Evolutionary conservation across 2,329 filamentous ascomycete species (phyloP).

Genomic region (Penicillium sp.): DNA sequence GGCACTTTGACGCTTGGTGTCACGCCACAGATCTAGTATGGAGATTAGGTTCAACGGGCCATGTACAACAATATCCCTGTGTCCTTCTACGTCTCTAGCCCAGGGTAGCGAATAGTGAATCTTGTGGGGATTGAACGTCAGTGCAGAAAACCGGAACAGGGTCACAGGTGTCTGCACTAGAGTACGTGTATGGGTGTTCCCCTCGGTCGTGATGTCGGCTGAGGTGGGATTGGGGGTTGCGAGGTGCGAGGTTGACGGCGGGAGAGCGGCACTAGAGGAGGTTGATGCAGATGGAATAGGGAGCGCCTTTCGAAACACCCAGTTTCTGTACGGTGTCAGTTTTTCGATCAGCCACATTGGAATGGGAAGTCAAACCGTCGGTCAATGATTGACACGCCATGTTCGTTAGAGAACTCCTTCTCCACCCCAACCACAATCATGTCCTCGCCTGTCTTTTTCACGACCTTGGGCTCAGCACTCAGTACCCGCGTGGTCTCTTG

Average conservation of each 20-base stretch:
- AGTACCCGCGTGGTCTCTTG: slow-evolving; percentile 59
- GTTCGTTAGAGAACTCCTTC: slow-evolving; percentile 58
- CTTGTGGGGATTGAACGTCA: slow-evolving; percentile 49
- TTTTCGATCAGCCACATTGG: background rate
- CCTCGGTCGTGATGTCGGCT: slow-evolving; percentile 22
- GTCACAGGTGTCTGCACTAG: slow-evolving; percentile 41
- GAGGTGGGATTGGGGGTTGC: slow-evolving; percentile 16
- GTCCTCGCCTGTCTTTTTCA: slow-evolving; percentile 55
- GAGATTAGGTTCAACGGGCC: slow-evolving; percentile 47
- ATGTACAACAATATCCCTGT: slow-evolving; percentile 46
- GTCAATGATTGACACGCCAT: slow-evolving; percentile 57
- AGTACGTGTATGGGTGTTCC: slow-evolving; percentile 32
- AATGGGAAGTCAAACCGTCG: slow-evolving; percentile 41
- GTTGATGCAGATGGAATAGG: slow-evolving; percentile 16
- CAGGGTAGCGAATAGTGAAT: slow-evolving; percentile 48
- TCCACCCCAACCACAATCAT: slow-evolving; percentile 68
- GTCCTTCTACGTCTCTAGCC: slow-evolving; percentile 46
- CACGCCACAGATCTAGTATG: slow-evolving; percentile 48
- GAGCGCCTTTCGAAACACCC: slow-evolving; percentile 47
- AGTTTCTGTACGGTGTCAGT: slow-evolving; percentile 35
- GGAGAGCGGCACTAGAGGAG: slow-evolving; percentile 2
- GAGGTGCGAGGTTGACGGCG: slow-evolving; percentile 14
- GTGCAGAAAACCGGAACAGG: slow-evolving; percentile 47
- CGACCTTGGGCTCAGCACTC: slow-evolving; percentile 57
- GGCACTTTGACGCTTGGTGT: slow-evolving; percentile 28